Conservation (phyloP, 345 rosid species). For the Boechera stricta region DNA sequence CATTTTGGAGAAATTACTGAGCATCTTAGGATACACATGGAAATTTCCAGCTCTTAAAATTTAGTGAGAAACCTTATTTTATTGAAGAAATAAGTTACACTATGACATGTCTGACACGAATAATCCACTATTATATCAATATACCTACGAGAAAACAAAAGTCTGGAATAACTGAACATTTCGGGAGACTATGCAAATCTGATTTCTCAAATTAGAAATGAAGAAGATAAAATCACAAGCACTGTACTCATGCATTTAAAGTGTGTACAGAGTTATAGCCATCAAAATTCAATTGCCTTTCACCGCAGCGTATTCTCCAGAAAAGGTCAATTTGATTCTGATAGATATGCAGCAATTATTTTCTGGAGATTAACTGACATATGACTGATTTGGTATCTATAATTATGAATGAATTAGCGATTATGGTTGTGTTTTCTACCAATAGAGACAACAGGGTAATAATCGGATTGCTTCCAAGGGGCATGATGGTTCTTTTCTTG, state of each 20-base stretch:
- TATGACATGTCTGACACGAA: neutral
- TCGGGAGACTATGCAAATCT: neutral
- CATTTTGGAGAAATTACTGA: slow-evolving; percentile 11
- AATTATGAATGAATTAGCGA: neutral
- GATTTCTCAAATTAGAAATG: neutral
- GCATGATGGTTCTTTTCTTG: neutral
- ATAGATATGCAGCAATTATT: neutral
- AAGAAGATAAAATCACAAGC: neutral
- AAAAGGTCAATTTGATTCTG: slow-evolving; percentile 5
- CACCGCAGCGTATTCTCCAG: neutral
- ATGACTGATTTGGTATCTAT: neutral
- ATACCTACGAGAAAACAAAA: neutral
- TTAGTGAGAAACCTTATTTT: neutral
- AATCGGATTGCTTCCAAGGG: neutral
- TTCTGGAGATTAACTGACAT: neutral
- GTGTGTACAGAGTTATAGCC: neutral
- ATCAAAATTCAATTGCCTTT: slow-evolving; percentile 1
- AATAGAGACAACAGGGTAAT: neutral
- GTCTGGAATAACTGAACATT: neutral
- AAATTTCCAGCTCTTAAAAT: neutral
- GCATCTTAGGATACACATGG: slow-evolving; percentile 1
- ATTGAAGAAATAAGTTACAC: neutral
- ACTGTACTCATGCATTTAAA: slow-evolving; percentile 6
- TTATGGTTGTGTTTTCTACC: neutral
- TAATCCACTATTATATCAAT: neutral